Evolutionary conservation across 2,329 filamentous ascomycete species (phyloP).

Genomic region (Sporothrix curviconia): DNA sequence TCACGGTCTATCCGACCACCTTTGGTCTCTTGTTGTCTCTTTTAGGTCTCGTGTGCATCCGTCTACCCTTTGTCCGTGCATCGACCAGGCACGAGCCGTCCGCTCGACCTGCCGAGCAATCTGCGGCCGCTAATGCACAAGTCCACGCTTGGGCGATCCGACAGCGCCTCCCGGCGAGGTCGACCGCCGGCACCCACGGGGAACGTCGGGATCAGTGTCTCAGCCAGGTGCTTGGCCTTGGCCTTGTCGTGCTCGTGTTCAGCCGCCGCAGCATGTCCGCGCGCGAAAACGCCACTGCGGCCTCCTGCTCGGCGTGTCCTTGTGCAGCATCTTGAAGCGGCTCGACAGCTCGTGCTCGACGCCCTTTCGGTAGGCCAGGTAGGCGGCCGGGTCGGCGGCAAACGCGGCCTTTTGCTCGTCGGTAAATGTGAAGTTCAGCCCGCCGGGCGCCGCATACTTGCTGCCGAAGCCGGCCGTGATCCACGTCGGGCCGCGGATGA

Average conservation of each 20-base stretch:
- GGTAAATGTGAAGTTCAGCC: slow-evolving; percentile 2
- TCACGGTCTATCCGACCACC: slow-evolving; percentile 22
- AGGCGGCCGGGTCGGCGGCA: slow-evolving; percentile 15
- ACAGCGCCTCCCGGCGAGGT: slow-evolving; percentile 38
- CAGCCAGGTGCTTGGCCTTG: slow-evolving; percentile 8
- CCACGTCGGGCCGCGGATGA: slow-evolving; percentile 37
- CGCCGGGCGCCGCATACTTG: slow-evolving; percentile 43
- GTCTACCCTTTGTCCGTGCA: too few relatives aligned
- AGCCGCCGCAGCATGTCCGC: slow-evolving; percentile 18
- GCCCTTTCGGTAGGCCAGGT: slow-evolving; percentile 15
- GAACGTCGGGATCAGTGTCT: slow-evolving; percentile 13
- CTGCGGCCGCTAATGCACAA: slow-evolving; percentile 33
- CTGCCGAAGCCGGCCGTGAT: slow-evolving; percentile 56
- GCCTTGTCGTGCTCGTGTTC: slow-evolving; percentile 5
- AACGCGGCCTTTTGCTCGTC: slow-evolving; percentile 16
- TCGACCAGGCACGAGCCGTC: slow-evolving; percentile 22
- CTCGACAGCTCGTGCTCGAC: slow-evolving; percentile 19
- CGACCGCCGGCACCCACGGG: slow-evolving; percentile 37
- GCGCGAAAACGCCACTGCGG: slow-evolving; percentile 1
- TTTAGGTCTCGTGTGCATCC: too few relatives aligned
- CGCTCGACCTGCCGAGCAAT: slow-evolving; percentile 33
- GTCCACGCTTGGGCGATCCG: slow-evolving; percentile 37
- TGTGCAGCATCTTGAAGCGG: slow-evolving; percentile 16
- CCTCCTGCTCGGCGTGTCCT: slow-evolving; percentile 17
- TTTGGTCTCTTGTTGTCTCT: too few relatives aligned